Evolutionary conservation across 805 yeast genomes (phyloP), one percentile per base, ranked within the genome.

Genomic region (Wickerhamiella kurtzmanii): DNA sequence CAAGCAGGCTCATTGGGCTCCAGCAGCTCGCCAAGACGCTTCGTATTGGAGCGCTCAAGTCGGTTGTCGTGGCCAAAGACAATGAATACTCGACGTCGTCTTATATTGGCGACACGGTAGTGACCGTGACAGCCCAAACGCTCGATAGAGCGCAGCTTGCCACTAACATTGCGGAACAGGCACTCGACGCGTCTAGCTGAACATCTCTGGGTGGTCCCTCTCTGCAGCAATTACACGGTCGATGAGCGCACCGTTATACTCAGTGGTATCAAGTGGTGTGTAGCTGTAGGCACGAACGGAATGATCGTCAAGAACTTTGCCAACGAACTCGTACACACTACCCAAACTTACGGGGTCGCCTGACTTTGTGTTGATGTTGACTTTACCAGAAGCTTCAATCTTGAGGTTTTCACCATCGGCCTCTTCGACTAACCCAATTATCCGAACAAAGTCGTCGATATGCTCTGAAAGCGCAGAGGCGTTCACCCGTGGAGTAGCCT

Each of bases 301-400:
- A 22, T 50, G 36, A 46, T 63, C 68, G 22, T 53, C 55, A 16
- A 56, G 44, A 8, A 63, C 67, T 22, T 56, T 52, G 15, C 67
- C 69, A 18, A 63, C 55, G 22, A 66, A 37, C 46, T 64, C 67
- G 53, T 62, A 66, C 37, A 50, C 60, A 5, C 52, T 53, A 17
- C 64, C 67, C 17, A 50, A 35, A 22, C 50, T 53, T 15, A 55
- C 41, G 13, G 48, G 58, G 21, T 39, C 51, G 22, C 49, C 50
- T 13, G 51, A 35, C 38, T 53, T 54, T 19, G 53, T 44, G 37
- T 48, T 51, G 9, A 62, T 64, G 8, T 52, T 52, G 44, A 65
- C 53, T 4, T 56, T 53, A n/a, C 70, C 69, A 6, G 47, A 49
- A 22, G 64, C 57, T 38, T 65, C 67, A 2, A 61, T 37, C 2